phyloP scores from a whole-genome alignment of 768 basidiomycete species.

The Rickenella mellea region DNA sequence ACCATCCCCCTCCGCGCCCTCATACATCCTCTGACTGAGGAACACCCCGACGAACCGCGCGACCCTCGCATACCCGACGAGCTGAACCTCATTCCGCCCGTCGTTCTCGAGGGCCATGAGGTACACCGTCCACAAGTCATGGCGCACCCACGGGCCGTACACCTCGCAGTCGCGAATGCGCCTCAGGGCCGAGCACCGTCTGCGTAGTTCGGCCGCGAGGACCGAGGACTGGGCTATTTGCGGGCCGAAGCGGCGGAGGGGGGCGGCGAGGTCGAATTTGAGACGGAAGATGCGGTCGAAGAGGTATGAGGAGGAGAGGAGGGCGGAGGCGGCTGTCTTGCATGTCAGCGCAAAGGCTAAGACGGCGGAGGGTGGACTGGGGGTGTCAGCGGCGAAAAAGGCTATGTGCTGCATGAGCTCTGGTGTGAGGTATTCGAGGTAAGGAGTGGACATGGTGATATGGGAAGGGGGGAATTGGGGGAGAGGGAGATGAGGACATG shows the following conservation, averaged over 20 bases:
- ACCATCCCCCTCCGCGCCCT: slow-evolving; percentile 25
- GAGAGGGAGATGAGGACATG: not conserved
- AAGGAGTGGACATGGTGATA: slow-evolving; percentile 17
- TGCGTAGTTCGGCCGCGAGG: slow-evolving; percentile 38
- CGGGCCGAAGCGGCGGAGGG: slow-evolving; percentile 23
- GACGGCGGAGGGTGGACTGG: slow-evolving; percentile 31
- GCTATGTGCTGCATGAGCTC: slow-evolving; percentile 53
- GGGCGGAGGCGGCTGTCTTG: slow-evolving; percentile 31
- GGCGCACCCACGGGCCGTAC: slow-evolving; percentile 18
- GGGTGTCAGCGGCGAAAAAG: slow-evolving; percentile 27
- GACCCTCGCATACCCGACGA: slow-evolving; percentile 30
- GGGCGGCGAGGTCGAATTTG: slow-evolving; percentile 34
- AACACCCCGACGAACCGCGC: slow-evolving; percentile 29
- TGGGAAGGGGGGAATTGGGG: not conserved
- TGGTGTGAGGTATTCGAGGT: slow-evolving; percentile 38
- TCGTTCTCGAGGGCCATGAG: slow-evolving; percentile 55
- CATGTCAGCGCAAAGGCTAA: slow-evolving; percentile 35
- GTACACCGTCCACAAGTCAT: slow-evolving; percentile 48
- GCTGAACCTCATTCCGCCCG: slow-evolving; percentile 35
- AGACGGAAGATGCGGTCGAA: slow-evolving; percentile 45
- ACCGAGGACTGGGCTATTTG: slow-evolving; percentile 32
- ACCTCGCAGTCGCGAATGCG: slow-evolving; percentile 32
- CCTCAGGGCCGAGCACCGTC: slow-evolving; percentile 36
- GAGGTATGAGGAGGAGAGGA: slow-evolving; percentile 39
- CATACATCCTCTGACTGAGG: slow-evolving; percentile 29